Evolutionary conservation across 352 stramenopile genomes (phyloP).

Genomic region (Blastocystis sp.): DNA sequence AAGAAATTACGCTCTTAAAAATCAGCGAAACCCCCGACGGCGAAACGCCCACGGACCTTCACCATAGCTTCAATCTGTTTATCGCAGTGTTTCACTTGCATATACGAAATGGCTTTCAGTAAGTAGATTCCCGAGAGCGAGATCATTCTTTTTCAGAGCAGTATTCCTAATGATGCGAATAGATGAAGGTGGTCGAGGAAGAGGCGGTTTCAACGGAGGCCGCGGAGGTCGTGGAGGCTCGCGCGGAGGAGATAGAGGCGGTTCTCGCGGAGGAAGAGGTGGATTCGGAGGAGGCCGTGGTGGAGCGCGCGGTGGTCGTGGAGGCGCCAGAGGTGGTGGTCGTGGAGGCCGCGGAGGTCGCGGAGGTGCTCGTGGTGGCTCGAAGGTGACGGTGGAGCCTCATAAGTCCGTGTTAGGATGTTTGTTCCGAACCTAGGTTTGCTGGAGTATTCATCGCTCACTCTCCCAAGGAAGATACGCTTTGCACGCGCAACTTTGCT

Average conservation of each 20-base stretch:
- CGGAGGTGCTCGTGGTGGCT: conserved; percentile 68
- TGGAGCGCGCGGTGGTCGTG: conserved; percentile 58
- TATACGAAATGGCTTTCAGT: conserved; percentile 44
- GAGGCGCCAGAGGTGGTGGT: conserved; percentile 64
- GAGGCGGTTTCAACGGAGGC: conserved; percentile 56
- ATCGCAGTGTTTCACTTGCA: neutral
- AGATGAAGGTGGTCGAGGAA: conserved; percentile 60
- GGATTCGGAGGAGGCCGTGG: conserved; percentile 58
- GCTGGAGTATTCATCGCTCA: conserved; percentile 93
- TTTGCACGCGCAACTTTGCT: conserved; percentile 94
- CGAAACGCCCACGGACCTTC: neutral
- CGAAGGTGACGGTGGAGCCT: conserved; percentile 91
- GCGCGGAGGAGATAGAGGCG: conserved; percentile 59
- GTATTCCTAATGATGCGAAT: conserved; percentile 40
- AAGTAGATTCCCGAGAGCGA: neutral
- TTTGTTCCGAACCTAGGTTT: conserved; percentile 65
- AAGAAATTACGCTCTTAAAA: neutral
- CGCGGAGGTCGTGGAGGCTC: conserved; percentile 47
- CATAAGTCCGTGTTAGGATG: conserved; percentile 66
- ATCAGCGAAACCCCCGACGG: neutral
- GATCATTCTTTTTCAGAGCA: neutral
- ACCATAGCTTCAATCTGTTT: conserved; percentile 33
- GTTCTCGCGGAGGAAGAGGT: conserved; percentile 40
- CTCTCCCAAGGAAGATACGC: conserved; percentile 89
- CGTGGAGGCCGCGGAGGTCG: conserved; percentile 65